Evolutionary conservation across 257 asterid species (phyloP), one percentile per base, ranked within the genome.

Genomic region (Solanum sejunctum): DNA sequence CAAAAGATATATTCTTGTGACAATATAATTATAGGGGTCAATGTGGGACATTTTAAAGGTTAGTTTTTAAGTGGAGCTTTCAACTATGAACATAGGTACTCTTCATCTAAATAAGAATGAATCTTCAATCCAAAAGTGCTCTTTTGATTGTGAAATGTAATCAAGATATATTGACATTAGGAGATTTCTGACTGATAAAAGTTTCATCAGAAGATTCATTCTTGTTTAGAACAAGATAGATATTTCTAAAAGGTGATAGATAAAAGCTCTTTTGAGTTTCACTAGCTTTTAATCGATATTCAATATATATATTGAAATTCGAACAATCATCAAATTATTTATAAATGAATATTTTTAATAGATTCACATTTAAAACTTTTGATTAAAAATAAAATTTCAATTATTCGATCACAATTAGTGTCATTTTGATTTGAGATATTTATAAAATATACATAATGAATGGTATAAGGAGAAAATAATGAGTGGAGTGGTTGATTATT

Each of bases 401-500:
- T 20, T 13, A 57, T 20, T 57, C 9, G 2, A 57, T 57, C 6
- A 56, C 3, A 18, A 18, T 2, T 0, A 8, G 61, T 56, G 8
- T 8, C 12, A 57, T 18, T 18, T 63, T 41, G 32, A 67, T 32
- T 64, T 26, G 41, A 26, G 45, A 1, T 64, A 66, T 66, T 66
- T 69, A 69, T 32, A 36, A 9, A 36, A 17, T 15, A 66, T 1
- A 66, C 45, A 66, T 36, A 36, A 69, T 16, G 51, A 69, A 36
- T 69, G 77, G 11, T 12, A 0, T 15, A 7, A 11, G 15, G 9
- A 26, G 56, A 47, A 77, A 17, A 56, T 81, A 60, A 60, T 83
- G 82, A 85, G 87, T 84, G 82, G 56, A 41, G 18, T 70, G 57
- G 75, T 85, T 80, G 86, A 85, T 56, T 47, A 43, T 57, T 52